A percentile compares a stretch with the other conserved stretches of the same genome.
These are phyloP conservation scores for Omphalotus guepiniiformis DNA, from an alignment of 768 basidiomycete species.

Conservation along the genomic window DNA sequence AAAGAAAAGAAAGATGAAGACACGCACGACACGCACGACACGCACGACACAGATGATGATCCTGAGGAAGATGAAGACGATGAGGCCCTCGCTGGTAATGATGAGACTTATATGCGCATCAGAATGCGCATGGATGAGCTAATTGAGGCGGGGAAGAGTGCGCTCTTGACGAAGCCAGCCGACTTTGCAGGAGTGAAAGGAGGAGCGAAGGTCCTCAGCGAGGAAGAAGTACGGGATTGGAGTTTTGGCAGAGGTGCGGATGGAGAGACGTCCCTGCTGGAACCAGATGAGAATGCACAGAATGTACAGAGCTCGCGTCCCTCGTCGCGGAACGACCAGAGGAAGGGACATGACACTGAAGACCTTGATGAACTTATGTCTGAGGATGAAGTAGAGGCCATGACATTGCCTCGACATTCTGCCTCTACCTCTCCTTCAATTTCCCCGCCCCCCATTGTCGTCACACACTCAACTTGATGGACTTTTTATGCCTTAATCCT, in stretches of 20 bases:
- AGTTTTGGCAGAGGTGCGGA: slow-evolving; percentile 22
- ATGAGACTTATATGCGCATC: slow-evolving; percentile 60
- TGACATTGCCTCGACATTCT: slow-evolving; percentile 26
- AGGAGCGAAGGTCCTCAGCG: slow-evolving; percentile 64
- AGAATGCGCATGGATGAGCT: slow-evolving; percentile 60
- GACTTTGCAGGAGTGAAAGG: slow-evolving; percentile 46
- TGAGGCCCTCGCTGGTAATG: slow-evolving; percentile 31
- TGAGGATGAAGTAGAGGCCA: slow-evolving; percentile 40
- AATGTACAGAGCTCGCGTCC: background rate
- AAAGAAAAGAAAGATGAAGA: background rate
- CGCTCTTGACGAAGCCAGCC: slow-evolving; percentile 53
- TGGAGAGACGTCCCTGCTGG: background rate
- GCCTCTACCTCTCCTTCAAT: slow-evolving; percentile 19
- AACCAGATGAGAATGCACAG: slow-evolving; percentile 3
- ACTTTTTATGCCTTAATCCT: no score
- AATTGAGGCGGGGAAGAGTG: slow-evolving; percentile 51
- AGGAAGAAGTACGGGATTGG: slow-evolving; percentile 69
- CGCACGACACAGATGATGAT: slow-evolving; percentile 44
- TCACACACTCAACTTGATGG: slow-evolving; percentile 30
- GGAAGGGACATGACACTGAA: background rate
- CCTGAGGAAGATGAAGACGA: slow-evolving; percentile 43
- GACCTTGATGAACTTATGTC: slow-evolving; percentile 15
- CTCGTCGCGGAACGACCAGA: background rate
- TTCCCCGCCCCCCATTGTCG: slow-evolving; percentile 35
- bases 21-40: slow-evolving; percentile 28